Evolutionary conservation across 2,329 filamentous ascomycete species (phyloP), one percentile per base, ranked within the genome.

Genomic region (Penicillium sp.): DNA sequence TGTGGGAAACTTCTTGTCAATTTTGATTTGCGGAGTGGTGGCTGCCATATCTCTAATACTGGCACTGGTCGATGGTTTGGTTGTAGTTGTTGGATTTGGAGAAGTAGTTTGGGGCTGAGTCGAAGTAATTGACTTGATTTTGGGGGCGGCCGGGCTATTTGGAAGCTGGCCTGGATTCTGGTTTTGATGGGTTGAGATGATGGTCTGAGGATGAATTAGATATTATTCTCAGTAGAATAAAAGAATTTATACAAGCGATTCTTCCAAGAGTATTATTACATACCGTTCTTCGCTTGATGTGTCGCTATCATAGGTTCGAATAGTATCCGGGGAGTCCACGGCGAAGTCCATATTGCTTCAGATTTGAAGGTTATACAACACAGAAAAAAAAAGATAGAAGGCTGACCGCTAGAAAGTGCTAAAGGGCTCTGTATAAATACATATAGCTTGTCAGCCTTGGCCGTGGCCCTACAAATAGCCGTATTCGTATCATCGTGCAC

Each of bases 41-140:
- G 63, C 22, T 61, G 63, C 59, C 61, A 64, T 53, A 65, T 52
- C 31, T 65, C 65, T 1, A 67, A 54, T 13, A 67, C 62, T 2
- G 65, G 63, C 8, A 64, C 53, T 17, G 57, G 58, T 21, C 61
- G 57, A 15, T 57, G 52, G 9, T 56, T 56, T 13, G 48, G 40
- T 4, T 50, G 49, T 28, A 67, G 42, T 56, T 67, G 64, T 55
- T 67, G 64, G 45, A 67, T 61, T 57, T 67, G 64, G 2, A 67
- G 60, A 4, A 64, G 53, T 21, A 66, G 55, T 21, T 61, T 61
- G 9, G 64, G 53, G 24, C 57, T 53, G 35, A 67, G 56, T 5
- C 64, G 60, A 10, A 67, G 53, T 6, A 54, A 47, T 44, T 55
- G 49, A 28, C 45, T 53, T 21, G 59, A 60, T 58, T 64, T 66